These are phyloP conservation scores for Puya raimondii DNA, from an alignment of 176 grass and related monocot species.

Conservation along the genomic window DNA sequence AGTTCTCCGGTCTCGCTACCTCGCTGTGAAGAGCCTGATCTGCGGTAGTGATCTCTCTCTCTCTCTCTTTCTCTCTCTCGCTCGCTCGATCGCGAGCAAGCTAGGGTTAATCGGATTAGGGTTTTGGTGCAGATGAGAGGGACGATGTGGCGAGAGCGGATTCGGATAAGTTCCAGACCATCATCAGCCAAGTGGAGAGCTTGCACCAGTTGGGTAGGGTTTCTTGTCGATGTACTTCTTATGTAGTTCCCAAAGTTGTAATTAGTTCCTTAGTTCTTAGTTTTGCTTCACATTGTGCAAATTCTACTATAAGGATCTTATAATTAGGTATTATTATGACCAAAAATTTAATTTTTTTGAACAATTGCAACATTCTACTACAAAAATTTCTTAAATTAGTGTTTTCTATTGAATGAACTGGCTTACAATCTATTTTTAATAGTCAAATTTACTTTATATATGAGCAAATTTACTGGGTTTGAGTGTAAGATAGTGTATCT, in stretches of 20 bases:
- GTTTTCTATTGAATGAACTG: too few relatives aligned
- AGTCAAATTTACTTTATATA: too few relatives aligned
- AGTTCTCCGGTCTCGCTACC: slow-evolving; percentile 64
- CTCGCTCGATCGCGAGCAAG: neutral
- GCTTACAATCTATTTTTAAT: too few relatives aligned
- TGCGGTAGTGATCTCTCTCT: slow-evolving; percentile 29
- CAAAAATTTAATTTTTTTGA: too few relatives aligned
- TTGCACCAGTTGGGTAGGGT: slow-evolving; percentile 68
- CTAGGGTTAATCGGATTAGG: neutral
- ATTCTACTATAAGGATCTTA: too few relatives aligned
- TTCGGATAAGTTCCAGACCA: slow-evolving; percentile 50
- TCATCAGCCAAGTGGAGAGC: slow-evolving; percentile 73
- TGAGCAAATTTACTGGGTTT: too few relatives aligned
- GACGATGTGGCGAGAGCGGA: slow-evolving; percentile 53
- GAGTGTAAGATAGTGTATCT: too few relatives aligned
- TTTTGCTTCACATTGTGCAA: neutral
- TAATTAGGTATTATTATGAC: too few relatives aligned
- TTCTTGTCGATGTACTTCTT: neutral
- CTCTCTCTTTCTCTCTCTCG: neutral
- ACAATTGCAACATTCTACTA: too few relatives aligned
- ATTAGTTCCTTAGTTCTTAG: too few relatives aligned
- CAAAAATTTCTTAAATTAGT: too few relatives aligned
- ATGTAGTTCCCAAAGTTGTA: neutral
- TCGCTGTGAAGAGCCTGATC: slow-evolving; percentile 65
- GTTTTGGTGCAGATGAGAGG: slow-evolving; percentile 46